Base-by-base conservation (phyloP, 495 filamentous ascomycete genomes). In the Podospora pseudopauciseta region DNA sequence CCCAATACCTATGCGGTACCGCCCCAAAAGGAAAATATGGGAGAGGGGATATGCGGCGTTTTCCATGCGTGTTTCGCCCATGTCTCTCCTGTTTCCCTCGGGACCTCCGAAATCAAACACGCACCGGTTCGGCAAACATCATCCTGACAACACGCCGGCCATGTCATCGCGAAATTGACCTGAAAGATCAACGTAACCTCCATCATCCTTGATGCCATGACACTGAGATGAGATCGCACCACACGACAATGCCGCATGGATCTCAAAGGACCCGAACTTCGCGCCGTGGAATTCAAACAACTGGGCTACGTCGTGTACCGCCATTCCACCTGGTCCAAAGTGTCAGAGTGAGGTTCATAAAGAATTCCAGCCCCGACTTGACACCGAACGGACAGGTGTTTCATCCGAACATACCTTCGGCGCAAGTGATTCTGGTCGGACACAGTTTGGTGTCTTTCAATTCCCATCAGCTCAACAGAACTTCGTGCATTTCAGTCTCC, bases 241-340 rank as follows among this genome's bases (percentile, higher is more conserved):
- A 9, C 4, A 19, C 55, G 55, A 23, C 55, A 7, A 4, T 2
- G 18, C 23, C 23, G 3, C 23, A 15, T 3, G 55, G 23, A 9
- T 58, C 18, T 13, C n/a, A 58, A 58, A 58, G 4, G 5, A 26
- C 23, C 55, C 6, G 11, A 15, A 15, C 23, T 19, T 20, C 13
- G 55, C n/a, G 18, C 55, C 18, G 55, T 5, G 55, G 55, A 58
- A 58, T 58, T 58, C 55, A 58, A 58, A 58, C n/a, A 58, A 58
- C 55, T 26, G 5, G 5, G 9, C 15, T 1, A 16, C 3, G 39
- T 49, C 13, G 39, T 49, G 9, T 11, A 49, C 13, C 39, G 39
- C 39, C 39, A 23, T 49, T 49, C 9, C 15, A 49, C 9, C 9
- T 49, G 39, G 39, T 49, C 39, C 39, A 49, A 49, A 49, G 39